Percentiles rank a stretch among this genome's conserved stretches.
These are phyloP conservation scores for Microdochium bolleyi DNA, from an alignment of 2,329 filamentous ascomycete genomes.

Conservation along the genomic window DNA sequence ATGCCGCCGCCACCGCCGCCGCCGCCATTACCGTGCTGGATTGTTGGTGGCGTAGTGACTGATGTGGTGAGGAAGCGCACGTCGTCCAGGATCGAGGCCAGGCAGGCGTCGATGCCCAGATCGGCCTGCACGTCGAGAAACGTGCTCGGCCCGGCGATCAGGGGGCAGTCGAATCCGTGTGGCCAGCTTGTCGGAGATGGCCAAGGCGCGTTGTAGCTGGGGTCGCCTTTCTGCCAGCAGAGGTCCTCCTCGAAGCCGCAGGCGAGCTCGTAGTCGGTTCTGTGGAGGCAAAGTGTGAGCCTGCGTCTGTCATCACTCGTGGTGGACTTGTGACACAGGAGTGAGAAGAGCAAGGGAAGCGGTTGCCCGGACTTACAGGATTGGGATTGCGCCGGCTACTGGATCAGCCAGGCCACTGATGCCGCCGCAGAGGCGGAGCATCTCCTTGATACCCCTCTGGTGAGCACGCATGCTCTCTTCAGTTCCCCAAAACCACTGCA, in stretches of 20 bases:
- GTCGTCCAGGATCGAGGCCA: constrained; percentile 17
- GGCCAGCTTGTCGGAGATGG: constrained; percentile 9
- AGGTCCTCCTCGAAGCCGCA: constrained; percentile 19
- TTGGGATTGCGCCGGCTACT: constrained; percentile 10
- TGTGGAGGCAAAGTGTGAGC: too few relatives aligned
- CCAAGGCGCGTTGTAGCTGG: constrained; percentile 4
- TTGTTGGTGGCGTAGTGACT: constrained; percentile 3
- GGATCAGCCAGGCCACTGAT: constrained; percentile 15
- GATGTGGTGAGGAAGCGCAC: constrained; percentile 17
- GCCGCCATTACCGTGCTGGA: too few relatives aligned
- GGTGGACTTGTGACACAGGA: too few relatives aligned
- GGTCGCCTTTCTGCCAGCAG: constrained; percentile 12
- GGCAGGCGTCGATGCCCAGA: constrained; percentile 7
- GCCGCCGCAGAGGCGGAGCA: constrained; percentile 16
- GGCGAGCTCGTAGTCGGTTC: constrained; percentile 21
- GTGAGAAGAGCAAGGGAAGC: too few relatives aligned
- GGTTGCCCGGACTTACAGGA: constrained; percentile 8
- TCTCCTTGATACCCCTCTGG: constrained; percentile 19
- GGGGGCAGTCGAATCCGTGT: constrained; percentile 12
- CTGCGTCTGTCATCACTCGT: too few relatives aligned
- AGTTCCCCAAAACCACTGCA: constrained; percentile 13
- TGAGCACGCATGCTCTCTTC: constrained; percentile 21
- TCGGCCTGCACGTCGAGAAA: constrained; percentile 8
- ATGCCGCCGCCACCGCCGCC: not conserved
- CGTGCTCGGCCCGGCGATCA: constrained; percentile 9